These are phyloP conservation scores for Russula compacta DNA, from an alignment of 768 basidiomycete species.

Conservation along the genomic window DNA sequence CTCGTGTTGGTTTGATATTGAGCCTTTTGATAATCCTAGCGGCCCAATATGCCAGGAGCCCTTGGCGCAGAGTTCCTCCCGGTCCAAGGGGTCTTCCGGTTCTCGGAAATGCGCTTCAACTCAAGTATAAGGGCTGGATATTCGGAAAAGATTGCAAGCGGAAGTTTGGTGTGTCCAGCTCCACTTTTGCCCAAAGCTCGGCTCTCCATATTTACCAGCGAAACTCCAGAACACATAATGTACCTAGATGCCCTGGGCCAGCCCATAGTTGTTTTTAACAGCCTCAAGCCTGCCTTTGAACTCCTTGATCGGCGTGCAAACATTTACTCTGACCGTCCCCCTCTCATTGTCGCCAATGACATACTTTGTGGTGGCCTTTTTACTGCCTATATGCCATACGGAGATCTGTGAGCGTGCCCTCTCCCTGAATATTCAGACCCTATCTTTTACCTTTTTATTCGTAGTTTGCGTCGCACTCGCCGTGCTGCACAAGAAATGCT, in stretches of 20 bases:
- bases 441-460: background rate
- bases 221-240: background rate
- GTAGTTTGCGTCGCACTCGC: conserved; percentile 10
- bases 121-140: conserved; percentile 1
- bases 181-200: background rate
- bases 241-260: conserved; percentile 3
- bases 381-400: conserved; percentile 21
- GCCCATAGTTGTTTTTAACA: conserved; percentile 27
- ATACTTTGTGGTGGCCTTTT: conserved; percentile 27
- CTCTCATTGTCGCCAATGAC: conserved; percentile 25
- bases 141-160: background rate
- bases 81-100: conserved; percentile 7
- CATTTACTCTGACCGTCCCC: conserved; percentile 25
- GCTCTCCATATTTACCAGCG: background rate
- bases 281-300: conserved; percentile 27
- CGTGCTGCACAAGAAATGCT: conserved; percentile 7
- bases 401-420: conserved; percentile 18
- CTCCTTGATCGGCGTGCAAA: conserved; percentile 30
- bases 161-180: background rate
- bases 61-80: conserved; percentile 6
- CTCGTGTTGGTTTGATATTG: background rate
- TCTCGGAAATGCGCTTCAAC: conserved; percentile 3
- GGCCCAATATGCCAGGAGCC: background rate
- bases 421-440: background rate
- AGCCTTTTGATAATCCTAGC: background rate